Evolutionary conservation across 805 yeast species (phyloP).

Genomic region (Sungouiella blattae): DNA sequence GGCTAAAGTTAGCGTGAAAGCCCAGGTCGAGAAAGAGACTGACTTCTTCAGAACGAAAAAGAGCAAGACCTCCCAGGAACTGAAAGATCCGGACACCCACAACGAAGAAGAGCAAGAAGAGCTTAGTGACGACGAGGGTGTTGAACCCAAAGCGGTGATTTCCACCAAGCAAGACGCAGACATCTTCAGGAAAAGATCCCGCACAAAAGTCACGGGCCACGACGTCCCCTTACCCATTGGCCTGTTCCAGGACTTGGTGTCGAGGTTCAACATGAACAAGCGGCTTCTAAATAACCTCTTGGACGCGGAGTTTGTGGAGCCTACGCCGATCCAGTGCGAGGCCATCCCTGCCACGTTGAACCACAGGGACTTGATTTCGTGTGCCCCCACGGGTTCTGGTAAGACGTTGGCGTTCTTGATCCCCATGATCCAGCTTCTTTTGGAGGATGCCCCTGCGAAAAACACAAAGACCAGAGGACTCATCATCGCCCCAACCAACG

Average conservation of each 20-base stretch:
- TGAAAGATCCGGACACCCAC: slow-evolving; percentile 21
- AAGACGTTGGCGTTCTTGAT: slow-evolving; percentile 87
- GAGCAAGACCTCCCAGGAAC: background rate
- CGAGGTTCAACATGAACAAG: slow-evolving; percentile 63
- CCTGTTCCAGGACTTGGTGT: slow-evolving; percentile 75
- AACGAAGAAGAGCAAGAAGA: slow-evolving; percentile 8
- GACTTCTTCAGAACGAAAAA: slow-evolving; percentile 74
- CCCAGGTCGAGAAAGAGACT: slow-evolving; percentile 63
- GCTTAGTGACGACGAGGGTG: slow-evolving; percentile 23
- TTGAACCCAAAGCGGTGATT: slow-evolving; percentile 39
- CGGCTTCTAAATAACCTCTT: slow-evolving; percentile 59
- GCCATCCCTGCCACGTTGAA: slow-evolving; percentile 72
- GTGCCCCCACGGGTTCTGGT: slow-evolving; percentile 99
- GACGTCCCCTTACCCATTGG: slow-evolving; percentile 92
- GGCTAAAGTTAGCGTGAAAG: slow-evolving; percentile 31
- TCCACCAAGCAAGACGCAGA: slow-evolving; percentile 56
- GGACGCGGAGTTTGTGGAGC: slow-evolving; percentile 70
- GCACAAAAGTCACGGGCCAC: slow-evolving; percentile 72
- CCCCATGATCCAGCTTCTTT: slow-evolving; percentile 64
- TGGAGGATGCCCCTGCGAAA: slow-evolving; percentile 23
- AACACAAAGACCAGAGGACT: slow-evolving; percentile 64
- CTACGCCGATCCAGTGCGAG: slow-evolving; percentile 93
- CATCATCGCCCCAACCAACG: slow-evolving; percentile 91
- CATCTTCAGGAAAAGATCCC: slow-evolving; percentile 54
- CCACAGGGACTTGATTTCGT: slow-evolving; percentile 76